Evolutionary conservation across 164 flowering plant species (phyloP).

Genomic region (Stephania yunnanensis): DNA sequence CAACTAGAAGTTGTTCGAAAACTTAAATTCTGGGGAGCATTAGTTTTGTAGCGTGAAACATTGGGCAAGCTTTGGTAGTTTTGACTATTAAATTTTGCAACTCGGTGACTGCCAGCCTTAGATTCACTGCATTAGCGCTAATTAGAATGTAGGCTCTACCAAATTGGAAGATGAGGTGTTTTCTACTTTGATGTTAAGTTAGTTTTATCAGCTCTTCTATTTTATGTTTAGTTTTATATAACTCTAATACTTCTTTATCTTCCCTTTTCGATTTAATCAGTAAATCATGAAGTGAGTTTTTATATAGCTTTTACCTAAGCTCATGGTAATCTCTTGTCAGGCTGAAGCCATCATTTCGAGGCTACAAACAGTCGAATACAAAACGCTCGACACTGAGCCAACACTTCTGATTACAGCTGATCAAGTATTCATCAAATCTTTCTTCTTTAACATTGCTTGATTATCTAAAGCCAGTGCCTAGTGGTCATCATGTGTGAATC

Average conservation of each 20-base stretch:
- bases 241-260: not conserved
- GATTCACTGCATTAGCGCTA: too few relatives aligned
- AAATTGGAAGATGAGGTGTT: not conserved
- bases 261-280: not conserved
- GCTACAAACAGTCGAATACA: constrained; percentile 33
- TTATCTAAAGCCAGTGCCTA: not conserved
- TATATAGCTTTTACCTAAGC: constrained; percentile 4
- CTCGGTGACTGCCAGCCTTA: too few relatives aligned
- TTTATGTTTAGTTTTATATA: not conserved
- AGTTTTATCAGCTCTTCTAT: not conserved
- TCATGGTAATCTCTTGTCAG: constrained; percentile 33
- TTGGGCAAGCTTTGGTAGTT: too few relatives aligned
- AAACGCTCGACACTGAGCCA: constrained; percentile 35
- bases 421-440: constrained; percentile 44
- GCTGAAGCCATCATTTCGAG: constrained; percentile 47
- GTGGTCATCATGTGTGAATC: too few relatives aligned
- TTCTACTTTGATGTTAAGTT: not conserved
- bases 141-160: too few relatives aligned
- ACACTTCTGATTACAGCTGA: constrained; percentile 53
- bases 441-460: not conserved
- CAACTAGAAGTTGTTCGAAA: not conserved
- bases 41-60: too few relatives aligned
- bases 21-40: too few relatives aligned
- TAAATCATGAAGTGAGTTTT: not conserved
- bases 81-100: too few relatives aligned